Evolutionary conservation across 108 stramenopile species (phyloP).

Genomic region (Mediolabrus comicus): DNA sequence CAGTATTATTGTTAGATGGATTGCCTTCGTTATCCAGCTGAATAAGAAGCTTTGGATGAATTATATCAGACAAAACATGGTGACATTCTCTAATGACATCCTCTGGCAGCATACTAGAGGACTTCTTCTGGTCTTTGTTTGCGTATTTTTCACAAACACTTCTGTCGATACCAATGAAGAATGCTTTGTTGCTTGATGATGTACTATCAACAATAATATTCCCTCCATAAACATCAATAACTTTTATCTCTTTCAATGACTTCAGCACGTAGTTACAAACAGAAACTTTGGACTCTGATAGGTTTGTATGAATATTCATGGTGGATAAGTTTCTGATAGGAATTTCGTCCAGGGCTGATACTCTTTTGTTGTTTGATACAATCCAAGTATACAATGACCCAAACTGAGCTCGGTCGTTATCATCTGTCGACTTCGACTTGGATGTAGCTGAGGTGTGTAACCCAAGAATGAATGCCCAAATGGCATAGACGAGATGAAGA

Average conservation of each 20-base stretch:
- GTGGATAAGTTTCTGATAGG: neutral
- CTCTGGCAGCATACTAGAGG: slow-evolving; percentile 1
- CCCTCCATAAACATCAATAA: slow-evolving; percentile 24
- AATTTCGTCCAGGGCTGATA: slow-evolving; percentile 12
- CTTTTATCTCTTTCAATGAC: slow-evolving; percentile 7
- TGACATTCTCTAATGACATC: slow-evolving; percentile 26
- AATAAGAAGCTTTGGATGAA: slow-evolving; percentile 8
- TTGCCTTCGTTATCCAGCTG: slow-evolving; percentile 11
- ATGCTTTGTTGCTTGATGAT: slow-evolving; percentile 10
- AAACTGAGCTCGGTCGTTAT: slow-evolving; percentile 1
- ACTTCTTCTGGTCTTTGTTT: neutral
- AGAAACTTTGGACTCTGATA: slow-evolving; percentile 12
- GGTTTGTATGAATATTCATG: neutral
- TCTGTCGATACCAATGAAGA: slow-evolving; percentile 31
- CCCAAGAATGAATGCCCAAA: slow-evolving; percentile 29
- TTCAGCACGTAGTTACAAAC: slow-evolving; percentile 36
- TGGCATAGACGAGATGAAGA: slow-evolving; percentile 19
- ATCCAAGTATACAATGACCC: slow-evolving; percentile 38
- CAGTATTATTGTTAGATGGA: neutral
- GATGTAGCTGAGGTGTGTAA: neutral
- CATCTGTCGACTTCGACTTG: neutral
- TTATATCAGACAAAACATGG: slow-evolving; percentile 5
- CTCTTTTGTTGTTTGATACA: slow-evolving; percentile 20
- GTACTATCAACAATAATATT: slow-evolving; percentile 3
- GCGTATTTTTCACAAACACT: slow-evolving; percentile 2